These are phyloP conservation scores for Diospyros kaki DNA, from an alignment of 148 eudicot genomes.

Conservation along the genomic window DNA sequence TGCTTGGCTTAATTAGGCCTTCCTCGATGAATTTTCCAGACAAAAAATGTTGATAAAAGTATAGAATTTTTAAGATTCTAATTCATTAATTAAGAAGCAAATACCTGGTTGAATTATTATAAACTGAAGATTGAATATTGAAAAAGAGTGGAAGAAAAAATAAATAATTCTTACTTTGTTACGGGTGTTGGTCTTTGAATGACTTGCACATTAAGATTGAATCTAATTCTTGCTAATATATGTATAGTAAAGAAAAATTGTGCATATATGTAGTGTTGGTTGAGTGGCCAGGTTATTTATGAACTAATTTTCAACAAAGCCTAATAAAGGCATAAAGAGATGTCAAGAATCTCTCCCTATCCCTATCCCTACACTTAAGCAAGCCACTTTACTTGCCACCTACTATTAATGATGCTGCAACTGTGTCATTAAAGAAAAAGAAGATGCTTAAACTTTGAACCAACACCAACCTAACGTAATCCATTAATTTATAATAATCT, in stretches of 20 bases:
- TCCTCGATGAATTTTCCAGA: no score
- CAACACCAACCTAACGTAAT: no score
- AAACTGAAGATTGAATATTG: no score
- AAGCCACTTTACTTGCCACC: conserved; percentile 4
- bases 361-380: not conserved
- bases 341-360: conserved; percentile 3
- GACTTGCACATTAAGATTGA: not conserved
- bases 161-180: no score
- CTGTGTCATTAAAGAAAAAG: not conserved
- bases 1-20: no score
- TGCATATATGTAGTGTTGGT: not conserved
- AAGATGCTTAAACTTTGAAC: not conserved
- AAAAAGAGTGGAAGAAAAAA: no score
- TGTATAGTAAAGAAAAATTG: not conserved
- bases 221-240: not conserved
- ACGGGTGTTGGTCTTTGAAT: not conserved
- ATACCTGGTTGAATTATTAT: no score
- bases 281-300: conserved; percentile 8
- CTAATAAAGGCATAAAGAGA: conserved; percentile 2
- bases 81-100: no score
- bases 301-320: conserved; percentile 1
- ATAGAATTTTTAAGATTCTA: no score
- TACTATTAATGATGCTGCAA: not conserved
- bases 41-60: no score
- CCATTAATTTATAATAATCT: not conserved